Evolutionary conservation across 1,139 yeast genomes (phyloP).

Genomic region (Candida sojae): DNA sequence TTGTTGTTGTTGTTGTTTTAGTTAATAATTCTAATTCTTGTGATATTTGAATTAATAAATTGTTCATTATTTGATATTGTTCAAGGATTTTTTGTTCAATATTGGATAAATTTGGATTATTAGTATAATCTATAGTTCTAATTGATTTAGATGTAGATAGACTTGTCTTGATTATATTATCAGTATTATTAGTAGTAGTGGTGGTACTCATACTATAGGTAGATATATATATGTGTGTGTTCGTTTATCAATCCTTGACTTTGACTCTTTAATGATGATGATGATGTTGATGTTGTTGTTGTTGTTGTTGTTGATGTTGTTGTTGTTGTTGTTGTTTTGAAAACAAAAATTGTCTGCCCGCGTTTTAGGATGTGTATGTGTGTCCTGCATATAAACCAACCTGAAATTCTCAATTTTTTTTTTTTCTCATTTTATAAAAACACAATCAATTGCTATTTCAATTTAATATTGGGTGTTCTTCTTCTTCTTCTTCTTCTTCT

Average conservation of each 20-base stretch:
- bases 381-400: not conserved
- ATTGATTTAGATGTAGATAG: not conserved
- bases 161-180: not conserved
- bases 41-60: constrained; percentile 29
- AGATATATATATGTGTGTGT: too few relatives aligned
- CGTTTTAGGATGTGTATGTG: too few relatives aligned
- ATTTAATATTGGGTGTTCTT: not conserved
- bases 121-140: not conserved
- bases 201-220: not conserved
- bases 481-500: not conserved
- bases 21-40: constrained; percentile 34
- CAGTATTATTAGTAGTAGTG: not conserved
- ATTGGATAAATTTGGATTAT: constrained; percentile 5
- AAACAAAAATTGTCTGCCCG: too few relatives aligned
- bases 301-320: not conserved
- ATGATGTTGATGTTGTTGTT: not conserved
- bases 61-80: constrained; percentile 10
- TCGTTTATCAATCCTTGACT: too few relatives aligned
- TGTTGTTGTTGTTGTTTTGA: too few relatives aligned
- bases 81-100: constrained; percentile 6
- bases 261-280: too few relatives aligned
- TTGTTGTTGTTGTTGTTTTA: constrained; percentile 22
- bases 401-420: constrained; percentile 1
- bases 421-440: not conserved
- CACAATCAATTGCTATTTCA: not conserved